phyloP scores from a whole-genome alignment of 768 basidiomycete genomes.

The Leccinum pellstonianum region DNA sequence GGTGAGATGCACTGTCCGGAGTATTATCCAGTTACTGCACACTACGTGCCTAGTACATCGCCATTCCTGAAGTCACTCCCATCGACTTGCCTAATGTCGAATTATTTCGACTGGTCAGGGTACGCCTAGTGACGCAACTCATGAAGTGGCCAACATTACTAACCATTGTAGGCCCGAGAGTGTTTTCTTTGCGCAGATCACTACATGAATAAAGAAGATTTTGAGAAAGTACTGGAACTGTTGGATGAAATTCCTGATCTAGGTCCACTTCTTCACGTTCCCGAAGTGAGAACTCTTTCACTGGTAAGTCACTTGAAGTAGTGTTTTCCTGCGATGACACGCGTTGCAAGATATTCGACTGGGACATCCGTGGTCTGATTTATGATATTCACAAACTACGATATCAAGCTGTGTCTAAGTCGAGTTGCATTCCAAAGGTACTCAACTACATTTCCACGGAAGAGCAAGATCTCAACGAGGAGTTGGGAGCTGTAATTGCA shows the following conservation, averaged over 20 bases:
- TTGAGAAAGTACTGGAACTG: not conserved
- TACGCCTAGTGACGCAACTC: not conserved
- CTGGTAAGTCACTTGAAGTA: not conserved
- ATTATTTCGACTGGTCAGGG: not conserved
- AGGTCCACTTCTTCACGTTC: not conserved
- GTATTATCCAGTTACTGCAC: too few relatives aligned
- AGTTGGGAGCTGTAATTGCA: not conserved
- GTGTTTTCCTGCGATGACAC: not conserved
- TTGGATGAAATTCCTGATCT: not conserved
- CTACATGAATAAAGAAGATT: not conserved
- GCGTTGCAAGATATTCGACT: not conserved
- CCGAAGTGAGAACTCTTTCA: not conserved
- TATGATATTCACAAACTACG: constrained; percentile 8
- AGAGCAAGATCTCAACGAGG: constrained; percentile 5
- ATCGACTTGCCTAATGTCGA: too few relatives aligned
- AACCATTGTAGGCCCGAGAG: not conserved
- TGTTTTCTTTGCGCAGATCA: not conserved
- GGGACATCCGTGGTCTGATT: not conserved
- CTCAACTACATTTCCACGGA: not conserved
- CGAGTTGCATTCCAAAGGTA: not conserved
- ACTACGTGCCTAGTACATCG: too few relatives aligned
- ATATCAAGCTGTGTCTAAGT: constrained; percentile 9
- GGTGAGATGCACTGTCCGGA: too few relatives aligned
- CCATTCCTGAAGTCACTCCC: too few relatives aligned
- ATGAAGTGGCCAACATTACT: not conserved